A percentile compares a stretch with the other conserved stretches of the same genome.
phyloP scores from a whole-genome alignment of 2,329 filamentous ascomycete genomes.

The Colletotrichum scovillei region DNA sequence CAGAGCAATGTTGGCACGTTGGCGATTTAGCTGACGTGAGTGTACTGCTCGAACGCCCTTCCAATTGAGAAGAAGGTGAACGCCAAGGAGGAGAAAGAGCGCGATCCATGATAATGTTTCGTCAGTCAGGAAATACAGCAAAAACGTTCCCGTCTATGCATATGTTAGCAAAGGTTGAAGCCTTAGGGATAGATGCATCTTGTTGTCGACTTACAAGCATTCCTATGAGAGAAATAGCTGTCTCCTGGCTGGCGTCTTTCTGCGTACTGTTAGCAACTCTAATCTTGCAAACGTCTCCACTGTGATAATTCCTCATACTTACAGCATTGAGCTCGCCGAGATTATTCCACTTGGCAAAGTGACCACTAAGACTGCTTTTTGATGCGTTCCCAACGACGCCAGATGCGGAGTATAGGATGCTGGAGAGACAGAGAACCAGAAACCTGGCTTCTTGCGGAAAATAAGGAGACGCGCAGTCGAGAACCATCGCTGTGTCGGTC shows the following conservation, averaged over 20 bases:
- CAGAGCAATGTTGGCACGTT: slow-evolving; percentile 27
- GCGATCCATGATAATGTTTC: slow-evolving; percentile 8
- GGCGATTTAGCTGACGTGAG: slow-evolving; percentile 23
- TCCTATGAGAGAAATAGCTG: slow-evolving; percentile 28
- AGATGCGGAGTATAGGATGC: slow-evolving; percentile 19
- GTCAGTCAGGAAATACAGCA: slow-evolving; percentile 15
- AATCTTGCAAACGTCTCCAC: too few species aligned
- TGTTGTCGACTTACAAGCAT: slow-evolving; percentile 15
- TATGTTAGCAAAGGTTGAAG: not conserved
- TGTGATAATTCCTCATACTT: accelerated
- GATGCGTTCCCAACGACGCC: slow-evolving; percentile 30
- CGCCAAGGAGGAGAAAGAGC: slow-evolving; percentile 7
- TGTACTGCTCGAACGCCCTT: slow-evolving; percentile 29
- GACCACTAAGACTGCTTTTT: slow-evolving; percentile 31
- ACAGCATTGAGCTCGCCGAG: slow-evolving; percentile 31
- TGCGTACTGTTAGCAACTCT: not conserved
- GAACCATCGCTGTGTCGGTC: slow-evolving; percentile 10
- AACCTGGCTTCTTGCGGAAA: slow-evolving; percentile 17
- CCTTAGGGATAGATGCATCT: not conserved
- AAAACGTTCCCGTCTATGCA: slow-evolving; percentile 4
- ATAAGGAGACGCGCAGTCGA: slow-evolving; percentile 26
- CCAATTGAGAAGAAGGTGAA: slow-evolving; percentile 28
- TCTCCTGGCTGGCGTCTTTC: slow-evolving; percentile 33
- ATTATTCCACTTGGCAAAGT: slow-evolving; percentile 34
- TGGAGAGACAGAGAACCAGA: slow-evolving; percentile 17